Base-by-base conservation (phyloP, 2,329 filamentous ascomycete species). In the Colletotrichum sojae region DNA sequence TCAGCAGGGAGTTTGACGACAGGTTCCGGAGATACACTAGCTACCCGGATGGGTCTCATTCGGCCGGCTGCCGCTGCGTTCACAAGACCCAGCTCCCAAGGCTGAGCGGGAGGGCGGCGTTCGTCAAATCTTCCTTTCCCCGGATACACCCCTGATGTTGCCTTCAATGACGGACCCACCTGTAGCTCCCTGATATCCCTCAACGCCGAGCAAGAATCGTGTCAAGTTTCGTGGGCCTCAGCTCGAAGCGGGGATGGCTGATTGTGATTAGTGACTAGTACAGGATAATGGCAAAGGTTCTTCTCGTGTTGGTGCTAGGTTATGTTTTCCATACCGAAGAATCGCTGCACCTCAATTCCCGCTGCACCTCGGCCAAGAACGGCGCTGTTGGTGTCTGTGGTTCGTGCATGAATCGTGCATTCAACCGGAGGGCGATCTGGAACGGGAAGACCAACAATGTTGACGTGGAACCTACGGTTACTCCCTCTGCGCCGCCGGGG, bases 101-200 rank as follows among this genome's bases (percentile, higher is more conserved):
- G 31, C 27, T 40, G 43, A 36, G 9, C 40, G 27, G 20, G 27
- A 31, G 13, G 27, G 27, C 9, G 20, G 20, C 22, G 48, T 52
- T 48, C 46, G 46, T n/a, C 15, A 59, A 18, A 59, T 20, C 46
- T 12, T 51, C 43, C n/a, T 12, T 45, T 45, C 58, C 58, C 58
- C 58, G 48, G 58, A 61, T 48, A 3, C 2, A 31, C 36, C 20
- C 46, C 48, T 61, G 57, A 40, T 6, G 10, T 43, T 25, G 43
- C 25, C 12, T 25, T 20, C 4, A 25, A 20, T 52, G 9, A 31
- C n/a, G 3, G 48, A 52, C 22, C 46, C 20, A 61, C 48, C 5
- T 1, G 20, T 27, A 13, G n/a, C 15, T 49, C 56, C 56, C 22
- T 51, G 56, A 49, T 25, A 59, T 49, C 49, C 45, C 45, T 59